Conservation (phyloP, 2,329 filamentous ascomycete genomes). For the Polytolypa hystricis region DNA sequence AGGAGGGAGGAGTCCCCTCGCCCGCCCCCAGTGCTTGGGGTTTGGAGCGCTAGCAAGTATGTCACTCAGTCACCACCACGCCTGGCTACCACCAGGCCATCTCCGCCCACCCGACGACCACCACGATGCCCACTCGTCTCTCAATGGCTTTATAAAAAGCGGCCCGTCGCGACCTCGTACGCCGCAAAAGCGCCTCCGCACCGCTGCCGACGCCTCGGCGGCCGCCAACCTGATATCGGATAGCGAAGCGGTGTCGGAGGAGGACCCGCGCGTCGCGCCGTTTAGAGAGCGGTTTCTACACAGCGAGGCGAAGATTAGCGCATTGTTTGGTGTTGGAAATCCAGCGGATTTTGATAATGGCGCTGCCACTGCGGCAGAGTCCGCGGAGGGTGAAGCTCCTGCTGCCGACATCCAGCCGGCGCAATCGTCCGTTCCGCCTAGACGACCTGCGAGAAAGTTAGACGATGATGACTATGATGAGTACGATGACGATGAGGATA, state of each 20-base stretch:
- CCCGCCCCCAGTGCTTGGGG: constrained; percentile 35
- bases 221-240: constrained; percentile 39
- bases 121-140: constrained; percentile 23
- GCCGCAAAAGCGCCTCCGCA: constrained; percentile 33
- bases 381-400: constrained; percentile 19
- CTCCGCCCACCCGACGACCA: constrained; percentile 53
- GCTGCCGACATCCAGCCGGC: constrained; percentile 40
- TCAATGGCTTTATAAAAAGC: constrained; percentile 33
- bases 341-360: constrained; percentile 18
- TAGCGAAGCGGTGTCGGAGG: constrained; percentile 47
- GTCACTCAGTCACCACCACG: constrained; percentile 57
- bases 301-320: constrained; percentile 64
- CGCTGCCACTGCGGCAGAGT: constrained; percentile 41
- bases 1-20: constrained; percentile 33
- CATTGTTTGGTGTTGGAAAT: constrained; percentile 53
- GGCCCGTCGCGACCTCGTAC: constrained; percentile 34
- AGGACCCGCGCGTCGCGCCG: constrained; percentile 55
- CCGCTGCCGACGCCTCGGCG: constrained; percentile 36
- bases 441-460: constrained; percentile 59
- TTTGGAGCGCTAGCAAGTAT: constrained; percentile 42
- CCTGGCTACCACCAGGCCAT: constrained; percentile 53
- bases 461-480: constrained; percentile 70
- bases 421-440: constrained; percentile 30
- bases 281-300: constrained; percentile 69
- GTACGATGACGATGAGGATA: constrained; percentile 51